Base-by-base conservation (phyloP, 2,329 filamentous ascomycete genomes). In the Leptosphaerulina australis region DNA sequence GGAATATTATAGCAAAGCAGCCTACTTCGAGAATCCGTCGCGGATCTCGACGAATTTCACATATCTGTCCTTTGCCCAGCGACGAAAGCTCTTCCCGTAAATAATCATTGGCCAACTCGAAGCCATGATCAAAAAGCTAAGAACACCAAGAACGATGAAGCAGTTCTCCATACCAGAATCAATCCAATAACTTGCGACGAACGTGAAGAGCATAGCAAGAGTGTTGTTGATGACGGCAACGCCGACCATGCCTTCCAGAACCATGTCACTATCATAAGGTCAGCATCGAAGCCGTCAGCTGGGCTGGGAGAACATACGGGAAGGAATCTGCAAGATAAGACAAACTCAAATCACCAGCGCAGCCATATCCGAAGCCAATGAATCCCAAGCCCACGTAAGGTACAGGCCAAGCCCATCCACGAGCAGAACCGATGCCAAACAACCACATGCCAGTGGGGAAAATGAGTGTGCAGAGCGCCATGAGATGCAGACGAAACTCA, bases 331-430 rank as follows among this genome's bases (percentile, higher is more conserved):
- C 57, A 25, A 59, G 49, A 29, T 59, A 59, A 4, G 57, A 55
- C 43, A 59, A 20, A 24, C 50, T 55, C 41, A 84, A 63, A 64
- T 84, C 82, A 5, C 82, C 82, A 2, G 80, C 80, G 40, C 81
- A 83, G 6, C 82, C 82, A 66, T 81, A 84, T 2, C 82, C 82
- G 45, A 84, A 84, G 4, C 82, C 82, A 21, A 83, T 83, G 56
- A 83, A 78, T 3, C 79, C 82, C 0, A 84, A 68, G 1, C 80
- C 82, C 11, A 84, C 70, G 44, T 84, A 84, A 0, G 81, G 78
- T 7, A 71, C 71, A 1, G 77, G 79, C 81, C 81, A 83, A 26
- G 66, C 55, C 80, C 78, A 82, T 1, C 76, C 78, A 28, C 78
- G 70, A 8, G 70, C 76, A 2, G 78, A 79, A 0, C 79, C 79